These are phyloP conservation scores for Pseudohyphozyma bogoriensis DNA, from an alignment of 768 basidiomycete genomes.

Conservation along the genomic window DNA sequence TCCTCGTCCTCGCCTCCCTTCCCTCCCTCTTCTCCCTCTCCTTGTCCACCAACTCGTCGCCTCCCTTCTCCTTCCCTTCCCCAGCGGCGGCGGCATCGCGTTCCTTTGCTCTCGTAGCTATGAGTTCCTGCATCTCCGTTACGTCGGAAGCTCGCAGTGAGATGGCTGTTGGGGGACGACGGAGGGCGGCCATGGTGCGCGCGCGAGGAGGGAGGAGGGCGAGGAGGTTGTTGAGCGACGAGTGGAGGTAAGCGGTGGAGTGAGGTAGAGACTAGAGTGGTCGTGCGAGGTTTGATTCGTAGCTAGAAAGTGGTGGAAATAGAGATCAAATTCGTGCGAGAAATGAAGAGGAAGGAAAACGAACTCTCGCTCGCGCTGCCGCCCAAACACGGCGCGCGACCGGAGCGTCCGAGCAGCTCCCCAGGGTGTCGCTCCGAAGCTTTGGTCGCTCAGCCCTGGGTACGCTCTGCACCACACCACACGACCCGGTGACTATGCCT, in stretches of 20 bases:
- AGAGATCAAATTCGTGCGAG: background rate
- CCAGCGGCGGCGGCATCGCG: background rate
- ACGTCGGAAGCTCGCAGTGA: background rate
- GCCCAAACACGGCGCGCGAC: no score
- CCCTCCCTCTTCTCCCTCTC: no score
- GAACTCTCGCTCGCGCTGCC: background rate
- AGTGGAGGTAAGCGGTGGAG: background rate
- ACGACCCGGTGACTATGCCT: no score
- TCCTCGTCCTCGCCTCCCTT: no score
- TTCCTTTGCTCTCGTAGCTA: background rate
- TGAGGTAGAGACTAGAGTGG: background rate
- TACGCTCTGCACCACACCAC: no score
- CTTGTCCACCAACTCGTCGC: background rate
- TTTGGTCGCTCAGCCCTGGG: no score
- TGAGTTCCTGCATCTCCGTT: background rate
- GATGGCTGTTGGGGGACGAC: background rate
- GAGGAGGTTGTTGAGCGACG: background rate
- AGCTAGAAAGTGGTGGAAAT: background rate
- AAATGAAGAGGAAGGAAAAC: background rate
- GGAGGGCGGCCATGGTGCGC: background rate
- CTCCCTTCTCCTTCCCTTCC: background rate
- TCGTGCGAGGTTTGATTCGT: background rate
- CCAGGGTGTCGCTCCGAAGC: background rate
- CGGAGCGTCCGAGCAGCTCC: background rate
- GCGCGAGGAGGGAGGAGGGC: background rate